Conservation (phyloP, 2,329 filamentous ascomycete genomes). For the Verticillium alfalfae region DNA sequence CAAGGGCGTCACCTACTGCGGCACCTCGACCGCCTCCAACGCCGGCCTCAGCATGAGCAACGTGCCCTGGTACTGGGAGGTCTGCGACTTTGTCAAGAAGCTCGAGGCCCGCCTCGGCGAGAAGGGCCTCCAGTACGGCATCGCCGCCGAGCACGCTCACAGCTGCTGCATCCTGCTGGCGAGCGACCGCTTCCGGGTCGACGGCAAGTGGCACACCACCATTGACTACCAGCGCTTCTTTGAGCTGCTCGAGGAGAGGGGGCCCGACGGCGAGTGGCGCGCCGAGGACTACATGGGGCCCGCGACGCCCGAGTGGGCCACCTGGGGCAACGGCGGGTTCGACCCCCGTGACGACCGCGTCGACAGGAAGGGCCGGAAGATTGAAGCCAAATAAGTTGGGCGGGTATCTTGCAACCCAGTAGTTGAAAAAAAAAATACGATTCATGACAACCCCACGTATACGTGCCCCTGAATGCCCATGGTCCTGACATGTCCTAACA, state of each 20-base stretch:
- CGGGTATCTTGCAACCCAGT: conserved; percentile 1
- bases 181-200: conserved; percentile 69
- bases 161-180: conserved; percentile 89
- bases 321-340: conserved; percentile 92
- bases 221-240: conserved; percentile 93
- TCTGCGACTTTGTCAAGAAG: conserved; percentile 73
- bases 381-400: conserved; percentile 26
- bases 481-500: background rate
- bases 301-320: conserved; percentile 87
- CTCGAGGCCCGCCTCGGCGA: conserved; percentile 63
- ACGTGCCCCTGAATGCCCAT: background rate
- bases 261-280: conserved; percentile 62
- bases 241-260: conserved; percentile 66
- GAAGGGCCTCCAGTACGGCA: conserved; percentile 76
- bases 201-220: conserved; percentile 81
- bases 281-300: conserved; percentile 88
- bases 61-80: conserved; percentile 92
- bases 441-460: background rate
- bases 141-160: conserved; percentile 91
- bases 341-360: conserved; percentile 86
- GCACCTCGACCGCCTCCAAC: conserved; percentile 76
- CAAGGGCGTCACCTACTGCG: conserved; percentile 96
- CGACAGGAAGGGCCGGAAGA: conserved; percentile 74
- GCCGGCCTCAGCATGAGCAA: conserved; percentile 95
- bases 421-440: background rate